Percentiles rank a stretch among this genome's conserved stretches.
Conservation (phyloP, 352 stramenopile genomes). For the Phytophthora europaea region DNA sequence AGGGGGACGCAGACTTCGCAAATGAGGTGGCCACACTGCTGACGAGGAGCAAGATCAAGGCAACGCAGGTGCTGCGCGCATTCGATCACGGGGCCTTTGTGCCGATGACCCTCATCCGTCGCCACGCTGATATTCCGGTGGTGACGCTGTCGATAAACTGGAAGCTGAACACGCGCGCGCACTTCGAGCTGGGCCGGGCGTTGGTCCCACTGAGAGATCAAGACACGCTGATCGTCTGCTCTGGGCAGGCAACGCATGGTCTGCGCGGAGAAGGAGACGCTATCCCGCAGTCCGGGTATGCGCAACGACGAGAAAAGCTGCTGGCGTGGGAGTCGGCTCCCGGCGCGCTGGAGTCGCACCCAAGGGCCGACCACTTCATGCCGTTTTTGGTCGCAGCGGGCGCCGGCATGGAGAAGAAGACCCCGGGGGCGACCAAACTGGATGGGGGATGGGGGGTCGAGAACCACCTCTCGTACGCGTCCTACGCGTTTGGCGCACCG, state of each 20-base stretch:
- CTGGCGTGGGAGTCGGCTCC: constrained; percentile 53
- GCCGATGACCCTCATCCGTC: constrained; percentile 47
- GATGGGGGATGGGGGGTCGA: constrained; percentile 46
- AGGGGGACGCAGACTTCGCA: constrained; percentile 73
- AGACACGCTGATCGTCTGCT: constrained; percentile 88
- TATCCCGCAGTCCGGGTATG: constrained; percentile 30
- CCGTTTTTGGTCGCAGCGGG: constrained; percentile 63
- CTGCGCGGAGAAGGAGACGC: constrained; percentile 19
- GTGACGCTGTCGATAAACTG: constrained; percentile 8
- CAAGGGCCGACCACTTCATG: constrained; percentile 64
- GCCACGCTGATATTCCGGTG: neutral
- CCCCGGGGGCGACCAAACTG: constrained; percentile 40
- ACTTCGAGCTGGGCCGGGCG: constrained; percentile 77
- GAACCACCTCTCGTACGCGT: constrained; percentile 52
- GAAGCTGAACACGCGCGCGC: constrained; percentile 41
- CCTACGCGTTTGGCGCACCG: constrained; percentile 44
- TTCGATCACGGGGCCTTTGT: constrained; percentile 94
- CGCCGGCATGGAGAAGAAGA: constrained; percentile 59
- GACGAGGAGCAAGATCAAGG: constrained; percentile 59
- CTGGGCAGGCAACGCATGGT: constrained; percentile 65
- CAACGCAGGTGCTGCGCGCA: constrained; percentile 60
- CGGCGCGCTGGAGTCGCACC: constrained; percentile 47
- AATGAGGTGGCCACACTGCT: constrained; percentile 72
- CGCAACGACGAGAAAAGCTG: constrained; percentile 49
- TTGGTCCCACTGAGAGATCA: constrained; percentile 71